A percentile compares a stretch with the other conserved stretches of the same genome.
These are phyloP conservation scores for Vitis hybrid DNA, from an alignment of 177 flowering plant species.

Conservation along the genomic window DNA sequence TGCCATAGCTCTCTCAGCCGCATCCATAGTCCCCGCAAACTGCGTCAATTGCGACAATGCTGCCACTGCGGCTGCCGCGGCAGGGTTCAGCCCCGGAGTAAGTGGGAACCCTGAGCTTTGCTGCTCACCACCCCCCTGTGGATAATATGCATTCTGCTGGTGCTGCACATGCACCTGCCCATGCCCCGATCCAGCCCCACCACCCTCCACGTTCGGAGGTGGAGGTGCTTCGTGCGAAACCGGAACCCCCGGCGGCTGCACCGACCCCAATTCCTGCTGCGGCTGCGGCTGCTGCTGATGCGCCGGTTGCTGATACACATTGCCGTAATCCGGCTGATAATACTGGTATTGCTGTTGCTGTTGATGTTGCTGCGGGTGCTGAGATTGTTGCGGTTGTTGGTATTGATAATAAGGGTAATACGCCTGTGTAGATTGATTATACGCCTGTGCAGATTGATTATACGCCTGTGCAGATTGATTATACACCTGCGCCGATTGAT, in stretches of 20 bases:
- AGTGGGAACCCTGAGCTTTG: background rate
- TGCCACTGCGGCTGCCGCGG: conserved; percentile 22
- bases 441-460: background rate
- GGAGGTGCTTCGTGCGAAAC: background rate
- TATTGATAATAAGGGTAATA: conserved; percentile 6
- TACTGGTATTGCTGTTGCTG: conserved; percentile 8
- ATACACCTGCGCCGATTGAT: conserved; percentile 12
- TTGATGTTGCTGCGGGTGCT: background rate
- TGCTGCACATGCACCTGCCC: conserved; percentile 10
- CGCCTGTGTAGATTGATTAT: background rate
- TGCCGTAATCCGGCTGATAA: conserved; percentile 6
- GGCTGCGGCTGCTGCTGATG: conserved; percentile 1
- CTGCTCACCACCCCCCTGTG: conserved; percentile 12
- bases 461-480: conserved; percentile 1
- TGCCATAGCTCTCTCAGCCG: conserved; percentile 18
- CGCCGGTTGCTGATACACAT: conserved; percentile 5
- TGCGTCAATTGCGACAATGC: conserved; percentile 25
- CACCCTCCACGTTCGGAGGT: background rate
- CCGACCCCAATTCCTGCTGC: conserved; percentile 3
- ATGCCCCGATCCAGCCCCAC: background rate
- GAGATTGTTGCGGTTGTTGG: background rate
- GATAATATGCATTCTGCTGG: conserved; percentile 15
- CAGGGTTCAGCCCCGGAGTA: conserved; percentile 12
- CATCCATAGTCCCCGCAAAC: conserved; percentile 16
- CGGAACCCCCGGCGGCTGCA: conserved; percentile 1